Percentiles rank a stretch among this genome's conserved stretches.
phyloP scores from a whole-genome alignment of 78 protist species.

The Monosiga brevicollis region DNA sequence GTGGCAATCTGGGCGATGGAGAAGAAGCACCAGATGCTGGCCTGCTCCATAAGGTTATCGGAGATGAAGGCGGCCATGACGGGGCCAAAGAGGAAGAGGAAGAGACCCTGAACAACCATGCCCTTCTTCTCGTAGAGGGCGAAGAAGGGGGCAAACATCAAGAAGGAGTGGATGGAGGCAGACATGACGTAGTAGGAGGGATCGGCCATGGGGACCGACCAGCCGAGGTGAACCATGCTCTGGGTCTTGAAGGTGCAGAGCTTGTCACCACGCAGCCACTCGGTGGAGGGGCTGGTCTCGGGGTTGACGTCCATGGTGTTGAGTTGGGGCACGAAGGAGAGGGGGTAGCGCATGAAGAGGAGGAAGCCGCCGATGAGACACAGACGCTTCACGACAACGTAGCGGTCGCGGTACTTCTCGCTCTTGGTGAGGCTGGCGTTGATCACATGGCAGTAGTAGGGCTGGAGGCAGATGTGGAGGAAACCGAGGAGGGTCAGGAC shows the following conservation, averaged over 20 bases:
- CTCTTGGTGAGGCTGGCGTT: no score
- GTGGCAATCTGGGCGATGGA: conserved; percentile 14
- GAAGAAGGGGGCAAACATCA: conserved; percentile 37
- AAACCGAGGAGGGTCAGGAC: conserved; percentile 22
- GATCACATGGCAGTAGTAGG: conserved; percentile 23
- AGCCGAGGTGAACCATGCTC: conserved; percentile 29
- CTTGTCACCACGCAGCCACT: conserved; percentile 28
- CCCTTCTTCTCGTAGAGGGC: neutral
- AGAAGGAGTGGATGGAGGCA: conserved; percentile 22
- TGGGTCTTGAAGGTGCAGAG: conserved; percentile 25
- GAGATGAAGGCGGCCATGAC: conserved; percentile 4
- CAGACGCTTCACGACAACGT: conserved; percentile 1
- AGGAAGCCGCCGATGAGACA: conserved; percentile 1
- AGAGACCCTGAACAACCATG: conserved; percentile 23
- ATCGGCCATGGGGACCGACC: conserved; percentile 35
- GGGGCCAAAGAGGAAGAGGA: conserved; percentile 30
- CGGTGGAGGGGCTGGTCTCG: no score
- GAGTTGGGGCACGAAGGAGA: neutral
- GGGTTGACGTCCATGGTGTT: neutral
- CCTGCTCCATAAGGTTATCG: conserved; percentile 35
- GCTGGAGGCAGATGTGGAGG: conserved; percentile 39
- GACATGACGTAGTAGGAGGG: conserved; percentile 10
- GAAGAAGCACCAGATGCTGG: conserved; percentile 42
- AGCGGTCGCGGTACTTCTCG: no score
- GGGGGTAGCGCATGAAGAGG: conserved; percentile 2